These are phyloP conservation scores for Penstemon barbatus DNA, from an alignment of 257 asterid genomes.

Conservation along the genomic window DNA sequence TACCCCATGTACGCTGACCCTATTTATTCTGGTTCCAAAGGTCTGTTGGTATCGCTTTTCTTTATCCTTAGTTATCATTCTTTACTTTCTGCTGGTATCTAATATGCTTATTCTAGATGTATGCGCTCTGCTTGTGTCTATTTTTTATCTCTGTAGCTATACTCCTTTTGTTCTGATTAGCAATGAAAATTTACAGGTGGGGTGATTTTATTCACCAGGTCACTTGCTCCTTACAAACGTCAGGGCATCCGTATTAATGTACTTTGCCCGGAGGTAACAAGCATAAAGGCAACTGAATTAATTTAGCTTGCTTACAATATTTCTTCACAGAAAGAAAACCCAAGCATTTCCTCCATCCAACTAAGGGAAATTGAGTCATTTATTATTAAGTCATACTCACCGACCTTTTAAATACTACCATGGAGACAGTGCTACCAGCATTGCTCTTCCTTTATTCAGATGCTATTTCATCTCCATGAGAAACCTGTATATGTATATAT, in stretches of 20 bases:
- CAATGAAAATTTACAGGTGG: slow-evolving; percentile 53
- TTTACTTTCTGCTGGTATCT: background rate
- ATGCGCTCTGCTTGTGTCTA: slow-evolving; percentile 1
- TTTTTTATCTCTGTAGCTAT: slow-evolving; percentile 12
- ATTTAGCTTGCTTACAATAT: background rate
- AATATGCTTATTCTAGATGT: slow-evolving; percentile 1
- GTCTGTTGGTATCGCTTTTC: slow-evolving; percentile 39
- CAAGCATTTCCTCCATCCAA: background rate
- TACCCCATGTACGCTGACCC: slow-evolving; percentile 82
- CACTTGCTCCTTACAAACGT: slow-evolving; percentile 77
- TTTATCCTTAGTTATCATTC: slow-evolving; percentile 1
- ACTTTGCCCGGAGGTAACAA: slow-evolving; percentile 97
- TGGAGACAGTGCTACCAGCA: background rate
- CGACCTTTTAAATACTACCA: slow-evolving; percentile 1
- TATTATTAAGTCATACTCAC: background rate
- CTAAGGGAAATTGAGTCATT: background rate
- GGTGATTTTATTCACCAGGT: slow-evolving; percentile 80
- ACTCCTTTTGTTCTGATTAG: slow-evolving; percentile 30
- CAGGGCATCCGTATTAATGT: slow-evolving; percentile 89
- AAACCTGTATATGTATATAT: slow-evolving; percentile 2
- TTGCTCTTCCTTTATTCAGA: background rate
- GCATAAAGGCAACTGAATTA: background rate
- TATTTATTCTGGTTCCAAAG: slow-evolving; percentile 87
- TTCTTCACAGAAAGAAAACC: slow-evolving; percentile 3
- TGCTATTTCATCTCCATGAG: background rate